Base-by-base conservation (phyloP, 352 stramenopile species). In the Phytophthora citrophthora region DNA sequence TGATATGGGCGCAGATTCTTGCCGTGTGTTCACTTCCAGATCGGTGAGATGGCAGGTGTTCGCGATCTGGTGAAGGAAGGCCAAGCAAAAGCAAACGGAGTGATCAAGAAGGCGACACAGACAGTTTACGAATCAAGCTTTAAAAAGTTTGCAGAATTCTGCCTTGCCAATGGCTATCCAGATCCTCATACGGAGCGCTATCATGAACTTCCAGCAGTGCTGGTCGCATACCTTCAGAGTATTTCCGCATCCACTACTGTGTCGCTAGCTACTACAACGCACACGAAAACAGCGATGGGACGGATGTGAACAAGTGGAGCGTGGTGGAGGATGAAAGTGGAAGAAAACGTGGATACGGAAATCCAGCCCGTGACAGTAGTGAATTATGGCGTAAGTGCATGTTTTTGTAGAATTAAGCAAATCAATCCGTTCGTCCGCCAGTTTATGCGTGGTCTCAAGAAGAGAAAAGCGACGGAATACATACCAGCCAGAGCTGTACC, bases 121-220 rank as follows among this genome's bases (percentile, higher is more conserved):
- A 54, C 31, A 12, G 45, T 50, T 3, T 63, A 55, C 54, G n/a
- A 63, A 5, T 53, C 54, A 2, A 63, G 23, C 24, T 55, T 63
- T 5, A 63, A 48, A 12, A 56, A 36, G 24, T 55, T 63, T 18
- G 11, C n/a, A 4, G 36, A 55, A 0, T 63, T 54, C 32, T 61
- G 41, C 4, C 2, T 54, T 15, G 18, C 18, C 18, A 48, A 54
- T 29, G 24, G 36, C 1, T 63, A 44, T 13, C 36, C 55, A 12
- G 45, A 55, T 29, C 45, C 44, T 5, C 55, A 12, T 12, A 38
- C 12, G 1, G 55, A 63, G 36, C 45, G 45, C 11, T 24, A 63
- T 10, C 45, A 63, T 8, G 45, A 63, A n/a, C 44, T 55, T 36
- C 55, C 45, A 6, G 55, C 12, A 6, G 54, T 55, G 1, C 12